phyloP scores from a whole-genome alignment of 148 eudicot species.

The Polygonum aviculare region DNA sequence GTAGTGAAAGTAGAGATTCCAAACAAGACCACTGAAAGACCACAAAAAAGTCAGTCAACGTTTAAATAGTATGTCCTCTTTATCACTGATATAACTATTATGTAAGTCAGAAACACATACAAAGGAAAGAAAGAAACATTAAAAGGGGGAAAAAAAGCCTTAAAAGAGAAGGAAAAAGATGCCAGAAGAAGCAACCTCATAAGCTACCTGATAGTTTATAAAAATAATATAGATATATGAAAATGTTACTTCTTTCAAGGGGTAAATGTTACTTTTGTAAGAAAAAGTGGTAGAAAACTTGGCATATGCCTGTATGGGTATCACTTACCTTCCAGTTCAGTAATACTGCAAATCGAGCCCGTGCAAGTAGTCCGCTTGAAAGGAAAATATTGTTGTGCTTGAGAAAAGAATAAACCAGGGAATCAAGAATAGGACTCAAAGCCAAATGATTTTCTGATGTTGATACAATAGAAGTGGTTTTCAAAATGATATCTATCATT shows the following conservation, averaged over 20 bases:
- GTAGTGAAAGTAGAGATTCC: slow-evolving; percentile 66
- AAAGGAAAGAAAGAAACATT: not conserved
- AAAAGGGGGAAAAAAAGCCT: not conserved
- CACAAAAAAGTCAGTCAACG: slow-evolving; percentile 7
- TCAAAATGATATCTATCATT: slow-evolving; percentile 28
- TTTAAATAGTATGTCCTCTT: not conserved
- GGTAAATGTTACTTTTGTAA: not conserved
- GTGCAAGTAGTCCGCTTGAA: slow-evolving; percentile 48
- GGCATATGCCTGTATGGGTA: not conserved
- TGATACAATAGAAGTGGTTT: slow-evolving; percentile 18
- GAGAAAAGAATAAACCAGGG: slow-evolving; percentile 49
- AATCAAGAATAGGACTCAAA: slow-evolving; percentile 43
- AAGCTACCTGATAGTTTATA: not conserved
- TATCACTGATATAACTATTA: not conserved
- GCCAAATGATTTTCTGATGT: slow-evolving; percentile 17
- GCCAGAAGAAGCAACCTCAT: not conserved
- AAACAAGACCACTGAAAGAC: slow-evolving; percentile 74
- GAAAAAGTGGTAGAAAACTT: slow-evolving; percentile 1
- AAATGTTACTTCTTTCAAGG: not conserved
- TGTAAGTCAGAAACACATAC: not conserved
- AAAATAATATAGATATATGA: not conserved
- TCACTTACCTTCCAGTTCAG: slow-evolving; percentile 72
- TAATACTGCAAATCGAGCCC: slow-evolving; percentile 69
- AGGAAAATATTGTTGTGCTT: slow-evolving; percentile 51
- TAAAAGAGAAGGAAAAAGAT: not conserved